Conservation (phyloP, 352 stramenopile genomes). For the Phytopythium mirpurense region DNA sequence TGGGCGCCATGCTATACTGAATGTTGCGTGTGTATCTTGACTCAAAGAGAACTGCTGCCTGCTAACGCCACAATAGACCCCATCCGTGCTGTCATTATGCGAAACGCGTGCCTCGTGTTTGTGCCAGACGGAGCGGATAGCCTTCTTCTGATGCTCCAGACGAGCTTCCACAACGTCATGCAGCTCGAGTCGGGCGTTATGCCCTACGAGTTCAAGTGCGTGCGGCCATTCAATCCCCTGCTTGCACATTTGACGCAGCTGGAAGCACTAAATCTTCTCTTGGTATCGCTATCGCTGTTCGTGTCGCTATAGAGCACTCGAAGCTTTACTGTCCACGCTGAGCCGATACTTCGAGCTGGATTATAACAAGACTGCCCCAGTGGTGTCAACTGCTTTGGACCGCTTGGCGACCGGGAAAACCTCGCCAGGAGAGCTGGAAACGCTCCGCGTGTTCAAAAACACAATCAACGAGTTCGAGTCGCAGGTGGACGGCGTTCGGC, state of each 20-base stretch:
- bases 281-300: background rate
- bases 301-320: slow-evolving; percentile 21
- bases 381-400: slow-evolving; percentile 41
- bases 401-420: slow-evolving; percentile 39
- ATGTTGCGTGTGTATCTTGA: too few relatives aligned
- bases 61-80: slow-evolving; percentile 25
- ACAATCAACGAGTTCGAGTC: slow-evolving; percentile 71
- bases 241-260: background rate
- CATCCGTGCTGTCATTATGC: slow-evolving; percentile 48
- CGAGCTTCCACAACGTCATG: slow-evolving; percentile 44
- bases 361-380: slow-evolving; percentile 33
- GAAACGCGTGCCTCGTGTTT: slow-evolving; percentile 45
- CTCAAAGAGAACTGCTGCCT: background rate
- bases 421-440: slow-evolving; percentile 46
- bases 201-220: slow-evolving; percentile 46
- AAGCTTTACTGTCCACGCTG: slow-evolving; percentile 50
- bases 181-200: slow-evolving; percentile 36
- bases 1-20: too few relatives aligned
- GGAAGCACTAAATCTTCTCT: background rate
- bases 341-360: slow-evolving; percentile 51
- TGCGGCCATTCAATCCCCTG: background rate
- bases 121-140: slow-evolving; percentile 34
- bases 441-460: slow-evolving; percentile 65
- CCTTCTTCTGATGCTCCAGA: slow-evolving; percentile 34
- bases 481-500: slow-evolving; percentile 53